phyloP scores from a whole-genome alignment of 768 basidiomycete genomes.

The Trametes cingulata region DNA sequence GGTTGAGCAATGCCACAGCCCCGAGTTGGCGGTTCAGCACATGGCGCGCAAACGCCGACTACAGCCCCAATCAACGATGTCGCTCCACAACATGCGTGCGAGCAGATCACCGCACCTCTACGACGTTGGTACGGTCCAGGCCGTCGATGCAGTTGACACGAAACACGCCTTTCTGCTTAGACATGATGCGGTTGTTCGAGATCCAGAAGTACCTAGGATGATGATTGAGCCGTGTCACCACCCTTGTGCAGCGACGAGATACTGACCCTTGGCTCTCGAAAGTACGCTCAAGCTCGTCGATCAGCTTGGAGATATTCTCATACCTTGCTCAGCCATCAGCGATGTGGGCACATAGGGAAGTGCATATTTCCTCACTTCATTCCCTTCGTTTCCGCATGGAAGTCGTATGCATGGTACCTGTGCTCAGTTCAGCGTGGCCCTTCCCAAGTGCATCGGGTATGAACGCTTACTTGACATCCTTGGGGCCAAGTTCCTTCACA shows the following conservation, averaged over 20 bases:
- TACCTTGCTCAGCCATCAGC: slow-evolving; percentile 50
- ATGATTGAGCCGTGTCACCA: not conserved
- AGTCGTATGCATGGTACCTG: slow-evolving; percentile 87
- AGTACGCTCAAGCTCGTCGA: slow-evolving; percentile 64
- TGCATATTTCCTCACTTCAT: slow-evolving; percentile 69
- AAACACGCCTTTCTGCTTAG: slow-evolving; percentile 84
- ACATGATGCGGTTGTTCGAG: slow-evolving; percentile 65
- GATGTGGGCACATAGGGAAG: not conserved
- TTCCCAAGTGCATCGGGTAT: not conserved
- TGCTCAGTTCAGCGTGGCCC: not conserved
- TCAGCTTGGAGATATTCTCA: slow-evolving; percentile 85
- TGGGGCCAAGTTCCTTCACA: slow-evolving; percentile 53
- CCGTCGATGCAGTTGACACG: slow-evolving; percentile 96
- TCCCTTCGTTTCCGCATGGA: slow-evolving; percentile 89
- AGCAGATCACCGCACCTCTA: slow-evolving; percentile 55
- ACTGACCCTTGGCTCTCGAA: slow-evolving; percentile 80
- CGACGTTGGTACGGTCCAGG: slow-evolving; percentile 92
- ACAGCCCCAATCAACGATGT: slow-evolving; percentile 15
- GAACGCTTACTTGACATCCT: slow-evolving; percentile 55
- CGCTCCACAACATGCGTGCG: not conserved
- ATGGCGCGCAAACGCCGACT: slow-evolving; percentile 92
- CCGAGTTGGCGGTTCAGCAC: slow-evolving; percentile 75
- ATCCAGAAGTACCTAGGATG: slow-evolving; percentile 76
- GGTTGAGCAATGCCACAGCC: slow-evolving; percentile 65
- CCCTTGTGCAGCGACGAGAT: slow-evolving; percentile 1